phyloP scores from a whole-genome alignment of 2,329 filamentous ascomycete genomes.

The Fusarium secorum region DNA sequence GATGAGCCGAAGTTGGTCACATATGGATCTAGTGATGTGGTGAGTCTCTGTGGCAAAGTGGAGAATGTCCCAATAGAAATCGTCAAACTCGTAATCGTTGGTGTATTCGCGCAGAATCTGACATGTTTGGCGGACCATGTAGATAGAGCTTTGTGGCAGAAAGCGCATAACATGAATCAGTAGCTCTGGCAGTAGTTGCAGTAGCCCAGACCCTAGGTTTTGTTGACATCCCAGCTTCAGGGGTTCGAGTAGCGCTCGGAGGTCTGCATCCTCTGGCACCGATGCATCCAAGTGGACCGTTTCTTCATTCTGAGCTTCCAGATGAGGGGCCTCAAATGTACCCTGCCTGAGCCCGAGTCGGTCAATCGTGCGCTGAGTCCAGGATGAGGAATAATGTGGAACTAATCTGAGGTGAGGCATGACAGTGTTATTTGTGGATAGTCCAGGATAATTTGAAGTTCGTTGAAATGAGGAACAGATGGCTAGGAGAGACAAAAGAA shows the following conservation, averaged over 20 bases:
- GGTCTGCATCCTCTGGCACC: background rate
- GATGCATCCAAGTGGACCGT: rapidly evolving
- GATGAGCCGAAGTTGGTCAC: background rate
- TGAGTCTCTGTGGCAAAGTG: too few species aligned
- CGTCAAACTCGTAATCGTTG: background rate
- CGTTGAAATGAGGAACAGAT: too few species aligned
- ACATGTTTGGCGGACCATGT: conserved; percentile 4
- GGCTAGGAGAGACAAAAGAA: too few species aligned
- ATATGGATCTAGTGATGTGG: rapidly evolving
- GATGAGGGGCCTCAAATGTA: background rate
- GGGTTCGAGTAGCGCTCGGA: rapidly evolving
- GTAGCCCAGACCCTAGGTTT: rapidly evolving
- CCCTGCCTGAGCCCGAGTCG: rapidly evolving
- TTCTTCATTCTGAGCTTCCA: rapidly evolving
- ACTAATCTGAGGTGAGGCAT: background rate
- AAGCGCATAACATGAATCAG: background rate
- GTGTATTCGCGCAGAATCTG: background rate
- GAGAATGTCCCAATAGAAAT: background rate
- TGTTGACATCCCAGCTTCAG: rapidly evolving
- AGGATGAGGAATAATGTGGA: background rate
- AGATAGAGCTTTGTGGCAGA: background rate
- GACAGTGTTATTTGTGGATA: too few species aligned
- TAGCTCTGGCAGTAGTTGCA: background rate
- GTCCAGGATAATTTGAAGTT: too few species aligned
- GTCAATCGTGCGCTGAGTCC: background rate